phyloP scores from a whole-genome alignment of 2,329 filamentous ascomycete genomes.

The Pseudogymnoascus sp. region DNA sequence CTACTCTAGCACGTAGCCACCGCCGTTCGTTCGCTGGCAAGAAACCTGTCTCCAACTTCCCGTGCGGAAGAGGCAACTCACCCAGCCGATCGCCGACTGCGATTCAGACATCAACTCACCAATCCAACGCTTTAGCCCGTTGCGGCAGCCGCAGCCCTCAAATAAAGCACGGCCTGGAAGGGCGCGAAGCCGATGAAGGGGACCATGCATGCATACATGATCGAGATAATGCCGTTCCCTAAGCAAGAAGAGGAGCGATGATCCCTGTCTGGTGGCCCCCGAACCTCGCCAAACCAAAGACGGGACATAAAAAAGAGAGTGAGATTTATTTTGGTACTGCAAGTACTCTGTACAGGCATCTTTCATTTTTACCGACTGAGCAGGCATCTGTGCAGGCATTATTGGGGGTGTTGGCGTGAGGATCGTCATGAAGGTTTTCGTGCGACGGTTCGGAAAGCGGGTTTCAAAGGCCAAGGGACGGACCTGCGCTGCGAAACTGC shows the following conservation, averaged over 20 bases:
- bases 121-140: neutral
- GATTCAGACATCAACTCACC: neutral
- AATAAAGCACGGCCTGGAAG: constrained; percentile 4
- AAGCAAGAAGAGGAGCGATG: neutral
- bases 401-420: neutral
- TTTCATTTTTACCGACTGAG: neutral
- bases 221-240: constrained; percentile 4
- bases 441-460: constrained; percentile 3
- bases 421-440: constrained; percentile 7
- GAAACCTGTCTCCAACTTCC: neutral
- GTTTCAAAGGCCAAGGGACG: neutral
- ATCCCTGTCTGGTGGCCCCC: neutral
- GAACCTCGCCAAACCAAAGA: neutral
- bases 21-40: neutral
- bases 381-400: neutral
- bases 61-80: neutral
- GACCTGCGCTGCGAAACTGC: neutral
- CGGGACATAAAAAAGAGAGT: neutral
- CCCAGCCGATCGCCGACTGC: neutral
- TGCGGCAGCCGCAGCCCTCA: neutral
- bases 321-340: neutral
- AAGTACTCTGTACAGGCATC: neutral
- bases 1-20: too few species aligned
- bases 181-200: neutral
- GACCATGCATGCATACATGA: constrained; percentile 3